These are phyloP conservation scores for Ceratobasidium sp. DNA, from an alignment of 1,284 basidiomycete genomes.

Conservation along the genomic window DNA sequence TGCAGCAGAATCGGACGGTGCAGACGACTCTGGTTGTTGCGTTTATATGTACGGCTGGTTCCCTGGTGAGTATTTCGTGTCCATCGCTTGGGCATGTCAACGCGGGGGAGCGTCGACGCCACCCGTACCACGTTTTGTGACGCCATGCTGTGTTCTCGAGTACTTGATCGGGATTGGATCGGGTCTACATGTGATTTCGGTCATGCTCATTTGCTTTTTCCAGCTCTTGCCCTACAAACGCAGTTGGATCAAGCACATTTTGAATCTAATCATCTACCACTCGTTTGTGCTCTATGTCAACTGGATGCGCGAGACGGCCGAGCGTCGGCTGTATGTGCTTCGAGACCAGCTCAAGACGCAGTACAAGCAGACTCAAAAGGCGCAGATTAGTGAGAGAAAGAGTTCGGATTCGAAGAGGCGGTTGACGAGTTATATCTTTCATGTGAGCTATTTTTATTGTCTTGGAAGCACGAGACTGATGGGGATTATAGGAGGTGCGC, in stretches of 20 bases:
- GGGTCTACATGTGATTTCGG: not conserved
- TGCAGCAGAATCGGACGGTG: slow-evolving; percentile 69
- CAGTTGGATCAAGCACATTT: slow-evolving; percentile 52
- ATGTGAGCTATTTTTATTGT: slow-evolving; percentile 58
- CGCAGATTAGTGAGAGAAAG: slow-evolving; percentile 84
- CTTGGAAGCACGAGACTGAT: not conserved
- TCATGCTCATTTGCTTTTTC: not conserved
- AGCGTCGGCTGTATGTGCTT: slow-evolving; percentile 44
- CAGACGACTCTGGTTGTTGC: slow-evolving; percentile 25
- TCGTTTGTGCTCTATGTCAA: slow-evolving; percentile 46
- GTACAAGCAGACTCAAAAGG: slow-evolving; percentile 80
- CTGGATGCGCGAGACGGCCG: slow-evolving; percentile 44
- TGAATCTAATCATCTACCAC: slow-evolving; percentile 73
- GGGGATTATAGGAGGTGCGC: slow-evolving; percentile 68
- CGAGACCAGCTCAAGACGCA: slow-evolving; percentile 53
- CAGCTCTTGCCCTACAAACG: slow-evolving; percentile 23
- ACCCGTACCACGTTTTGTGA: not conserved
- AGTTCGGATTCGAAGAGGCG: slow-evolving; percentile 76
- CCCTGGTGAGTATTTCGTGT: slow-evolving; percentile 61
- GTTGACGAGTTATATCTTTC: slow-evolving; percentile 83
- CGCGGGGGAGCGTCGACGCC: slow-evolving; percentile 3
- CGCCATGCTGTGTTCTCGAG: slow-evolving; percentile 10
- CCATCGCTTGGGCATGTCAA: not conserved
- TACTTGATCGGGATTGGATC: slow-evolving; percentile 3
- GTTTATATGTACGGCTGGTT: slow-evolving; percentile 69